Evolutionary conservation across 2,329 filamentous ascomycete genomes (phyloP).

Genomic region (Endothia cerciana): DNA sequence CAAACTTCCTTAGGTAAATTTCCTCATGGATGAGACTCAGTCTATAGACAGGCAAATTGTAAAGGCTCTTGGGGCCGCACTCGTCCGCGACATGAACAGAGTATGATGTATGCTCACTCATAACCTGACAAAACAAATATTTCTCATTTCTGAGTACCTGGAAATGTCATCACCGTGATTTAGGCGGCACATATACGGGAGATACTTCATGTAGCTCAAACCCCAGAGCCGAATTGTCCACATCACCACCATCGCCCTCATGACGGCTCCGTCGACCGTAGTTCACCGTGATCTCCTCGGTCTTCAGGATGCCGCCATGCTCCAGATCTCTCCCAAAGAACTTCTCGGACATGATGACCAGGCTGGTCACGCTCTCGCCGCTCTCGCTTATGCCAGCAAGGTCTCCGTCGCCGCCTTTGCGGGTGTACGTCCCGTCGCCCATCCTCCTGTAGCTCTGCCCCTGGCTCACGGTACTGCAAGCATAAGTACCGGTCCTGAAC

Average conservation of each 20-base stretch:
- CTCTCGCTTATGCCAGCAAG: slow-evolving; percentile 16
- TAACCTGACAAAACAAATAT: neutral
- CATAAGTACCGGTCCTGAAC: slow-evolving; percentile 17
- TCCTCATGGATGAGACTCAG: no score
- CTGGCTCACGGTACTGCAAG: slow-evolving; percentile 11
- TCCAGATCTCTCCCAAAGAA: neutral
- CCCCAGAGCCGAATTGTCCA: neutral
- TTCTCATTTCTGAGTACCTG: neutral
- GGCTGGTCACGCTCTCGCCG: slow-evolving; percentile 6
- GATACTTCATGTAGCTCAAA: slow-evolving; percentile 2
- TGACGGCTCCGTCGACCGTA: neutral
- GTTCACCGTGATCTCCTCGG: slow-evolving; percentile 5
- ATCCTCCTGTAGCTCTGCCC: slow-evolving; percentile 3
- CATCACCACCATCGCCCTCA: neutral
- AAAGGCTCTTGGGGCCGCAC: no score
- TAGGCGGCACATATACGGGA: neutral
- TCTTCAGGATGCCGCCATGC: slow-evolving; percentile 9
- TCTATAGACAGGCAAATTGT: no score
- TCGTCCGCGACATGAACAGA: no score
- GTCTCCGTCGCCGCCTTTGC: neutral
- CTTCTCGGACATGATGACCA: slow-evolving; percentile 2
- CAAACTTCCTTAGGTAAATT: no score
- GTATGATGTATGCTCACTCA: no score
- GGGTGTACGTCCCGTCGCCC: neutral
- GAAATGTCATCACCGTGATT: neutral